Evolutionary conservation across 2,329 filamentous ascomycete species (phyloP).

Genomic region (Trichoderma pleuroti): DNA sequence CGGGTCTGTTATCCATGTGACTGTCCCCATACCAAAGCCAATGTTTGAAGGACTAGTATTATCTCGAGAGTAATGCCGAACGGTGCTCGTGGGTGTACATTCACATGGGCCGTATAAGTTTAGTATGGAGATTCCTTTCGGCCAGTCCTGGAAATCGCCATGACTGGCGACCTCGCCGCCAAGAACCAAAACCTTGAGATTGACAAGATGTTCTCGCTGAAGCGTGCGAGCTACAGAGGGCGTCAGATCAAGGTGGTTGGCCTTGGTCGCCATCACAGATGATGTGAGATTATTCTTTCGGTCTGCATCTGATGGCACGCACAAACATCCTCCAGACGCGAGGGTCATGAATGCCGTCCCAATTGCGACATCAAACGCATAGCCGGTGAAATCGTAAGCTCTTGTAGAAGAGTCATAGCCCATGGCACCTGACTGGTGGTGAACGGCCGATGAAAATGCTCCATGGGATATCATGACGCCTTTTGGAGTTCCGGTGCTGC

Average conservation of each 20-base stretch:
- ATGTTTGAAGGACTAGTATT: neutral
- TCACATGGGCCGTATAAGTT: neutral
- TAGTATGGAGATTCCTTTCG: neutral
- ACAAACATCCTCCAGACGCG: neutral
- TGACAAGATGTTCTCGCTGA: neutral
- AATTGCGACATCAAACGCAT: neutral
- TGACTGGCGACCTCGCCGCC: neutral
- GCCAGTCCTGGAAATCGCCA: neutral
- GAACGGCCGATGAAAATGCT: neutral
- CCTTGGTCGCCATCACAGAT: neutral
- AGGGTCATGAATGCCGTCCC: neutral
- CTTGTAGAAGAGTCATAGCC: neutral
- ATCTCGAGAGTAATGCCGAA: neutral
- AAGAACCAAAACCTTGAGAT: neutral
- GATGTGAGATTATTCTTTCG: neutral
- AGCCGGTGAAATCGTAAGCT: neutral
- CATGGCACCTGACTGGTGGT: neutral
- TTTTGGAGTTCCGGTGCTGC: slow-evolving; percentile 25
- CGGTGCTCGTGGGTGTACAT: neutral
- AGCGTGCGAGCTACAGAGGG: neutral
- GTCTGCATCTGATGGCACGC: neutral
- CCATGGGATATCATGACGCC: neutral
- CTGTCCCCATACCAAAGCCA: neutral
- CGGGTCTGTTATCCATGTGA: neutral
- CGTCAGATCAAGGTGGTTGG: neutral